Evolutionary conservation across 805 yeast genomes (phyloP), one percentile per base, ranked within the genome.

Genomic region (Vanderwaltozyma polyspora): DNA sequence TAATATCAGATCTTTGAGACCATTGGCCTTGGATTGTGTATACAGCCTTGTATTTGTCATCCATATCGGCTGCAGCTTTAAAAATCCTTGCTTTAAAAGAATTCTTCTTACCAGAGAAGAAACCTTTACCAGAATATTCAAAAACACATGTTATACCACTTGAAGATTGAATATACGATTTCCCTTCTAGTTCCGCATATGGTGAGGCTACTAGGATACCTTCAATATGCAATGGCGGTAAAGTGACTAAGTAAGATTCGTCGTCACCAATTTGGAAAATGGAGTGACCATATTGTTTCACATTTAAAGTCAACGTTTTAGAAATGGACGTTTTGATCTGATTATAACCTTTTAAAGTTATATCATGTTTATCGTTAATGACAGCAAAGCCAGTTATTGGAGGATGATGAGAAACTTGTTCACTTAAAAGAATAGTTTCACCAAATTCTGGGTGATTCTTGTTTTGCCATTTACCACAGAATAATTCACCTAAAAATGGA

Each of bases 391-490:
- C 96, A n/a, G 97, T 87, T 24, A 82, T 79, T 18, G 98, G 97
- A 13, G 98, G 98, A 59, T 91, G 98, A 62, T 91, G 98, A 41
- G 87, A 77, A 11, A 91, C 96, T 62, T 91, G 98, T 60, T 91
- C 98, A 43, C 87, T 74, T 35, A 85, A 62, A 52, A 89, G 65
- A 10, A 75, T 60, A 18, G 95, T 82, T 41, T 83, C 93, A 28
- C 94, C 95, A 12, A 72, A 59, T 35, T 62, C 65, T 9, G 64
- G 58, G 28, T 68, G 71, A 19, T 72, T 54, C 31, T 55, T 52
- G 44, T 76, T 84, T 3, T 60, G 62, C 94, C 96, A 86, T 50
- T 79, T 76, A 31, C 95, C 97, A 25, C 84, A 81, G 50, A 87
- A 91, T 32, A 86, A 67, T 64, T 91, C 98, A 37, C 98, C 98